These are phyloP conservation scores for Lindgomyces ingoldianus DNA, from an alignment of 495 filamentous ascomycete species.

Conservation along the genomic window DNA sequence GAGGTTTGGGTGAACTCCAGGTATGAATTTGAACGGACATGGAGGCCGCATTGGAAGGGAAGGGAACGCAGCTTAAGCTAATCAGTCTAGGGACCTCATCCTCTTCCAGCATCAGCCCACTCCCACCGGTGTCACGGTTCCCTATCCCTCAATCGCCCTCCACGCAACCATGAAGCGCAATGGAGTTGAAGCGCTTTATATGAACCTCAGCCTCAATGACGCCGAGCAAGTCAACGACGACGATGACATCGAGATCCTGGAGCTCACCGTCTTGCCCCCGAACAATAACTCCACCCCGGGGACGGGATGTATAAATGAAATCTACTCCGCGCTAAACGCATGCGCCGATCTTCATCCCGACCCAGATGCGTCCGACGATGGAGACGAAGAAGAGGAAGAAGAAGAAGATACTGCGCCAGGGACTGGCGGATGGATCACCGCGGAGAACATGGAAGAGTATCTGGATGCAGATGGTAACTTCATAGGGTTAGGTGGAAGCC, in stretches of 20 bases:
- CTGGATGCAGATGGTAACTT: conserved; percentile 67
- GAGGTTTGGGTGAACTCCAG: conserved; percentile 78
- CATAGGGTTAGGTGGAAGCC: conserved; percentile 42
- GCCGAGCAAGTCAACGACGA: conserved; percentile 50
- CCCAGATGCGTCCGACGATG: conserved; percentile 48
- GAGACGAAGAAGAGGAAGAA: conserved; percentile 54
- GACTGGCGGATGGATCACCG: conserved; percentile 92
- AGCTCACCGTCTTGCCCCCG: conserved; percentile 71
- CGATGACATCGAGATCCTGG: conserved; percentile 68
- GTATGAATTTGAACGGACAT: conserved; percentile 51
- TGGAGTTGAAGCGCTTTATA: conserved; percentile 65
- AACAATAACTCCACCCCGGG: conserved; percentile 38
- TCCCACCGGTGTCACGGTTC: conserved; percentile 69
- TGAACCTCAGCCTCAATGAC: conserved; percentile 69
- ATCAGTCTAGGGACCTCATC: conserved; percentile 64
- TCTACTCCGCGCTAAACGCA: conserved; percentile 78
- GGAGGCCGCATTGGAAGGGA: too few species aligned
- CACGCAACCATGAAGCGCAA: conserved; percentile 77
- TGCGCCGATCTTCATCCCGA: conserved; percentile 93
- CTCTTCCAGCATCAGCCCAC: conserved; percentile 51
- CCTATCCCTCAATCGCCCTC: conserved; percentile 83
- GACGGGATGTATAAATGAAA: conserved; percentile 49
- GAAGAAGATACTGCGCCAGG: conserved; percentile 68
- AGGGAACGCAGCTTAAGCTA: too few species aligned
- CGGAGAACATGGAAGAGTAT: conserved; percentile 87